Percentiles rank a stretch among this genome's conserved stretches.
phyloP scores from a whole-genome alignment of 306 rosid genomes.

The Glycine tomentella region DNA sequence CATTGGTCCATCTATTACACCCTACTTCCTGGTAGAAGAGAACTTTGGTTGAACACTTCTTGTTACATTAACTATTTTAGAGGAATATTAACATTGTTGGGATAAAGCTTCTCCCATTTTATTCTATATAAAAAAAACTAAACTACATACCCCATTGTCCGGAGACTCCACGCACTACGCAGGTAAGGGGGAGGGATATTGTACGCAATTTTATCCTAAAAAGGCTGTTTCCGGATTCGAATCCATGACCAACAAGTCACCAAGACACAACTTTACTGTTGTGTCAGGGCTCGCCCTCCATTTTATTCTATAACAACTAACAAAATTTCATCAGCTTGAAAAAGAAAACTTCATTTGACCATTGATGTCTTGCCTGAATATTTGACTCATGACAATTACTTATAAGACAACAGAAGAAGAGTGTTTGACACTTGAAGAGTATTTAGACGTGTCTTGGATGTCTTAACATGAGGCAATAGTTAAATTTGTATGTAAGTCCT shows the following conservation, averaged over 20 bases:
- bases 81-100: not conserved
- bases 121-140: too few relatives aligned
- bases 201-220: too few relatives aligned
- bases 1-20: slow-evolving; percentile 1
- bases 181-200: too few relatives aligned
- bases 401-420: not conserved
- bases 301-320: not conserved
- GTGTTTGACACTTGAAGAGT: slow-evolving; percentile 4
- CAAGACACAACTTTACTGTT: too few relatives aligned
- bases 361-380: slow-evolving; percentile 8
- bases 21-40: slow-evolving; percentile 1
- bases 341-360: not conserved
- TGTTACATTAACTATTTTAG: not conserved
- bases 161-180: too few relatives aligned
- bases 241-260: too few relatives aligned
- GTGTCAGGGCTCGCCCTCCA: too few relatives aligned
- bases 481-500: not conserved
- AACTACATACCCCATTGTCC: too few relatives aligned
- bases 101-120: not conserved
- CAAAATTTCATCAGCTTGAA: not conserved
- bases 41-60: not conserved
- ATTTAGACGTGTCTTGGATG: slow-evolving; percentile 6
- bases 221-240: too few relatives aligned
- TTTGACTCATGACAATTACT: not conserved
- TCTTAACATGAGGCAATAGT: not conserved